Conservation (phyloP, 2,329 filamentous ascomycete species). For the Neopestalotiopsis rosae region DNA sequence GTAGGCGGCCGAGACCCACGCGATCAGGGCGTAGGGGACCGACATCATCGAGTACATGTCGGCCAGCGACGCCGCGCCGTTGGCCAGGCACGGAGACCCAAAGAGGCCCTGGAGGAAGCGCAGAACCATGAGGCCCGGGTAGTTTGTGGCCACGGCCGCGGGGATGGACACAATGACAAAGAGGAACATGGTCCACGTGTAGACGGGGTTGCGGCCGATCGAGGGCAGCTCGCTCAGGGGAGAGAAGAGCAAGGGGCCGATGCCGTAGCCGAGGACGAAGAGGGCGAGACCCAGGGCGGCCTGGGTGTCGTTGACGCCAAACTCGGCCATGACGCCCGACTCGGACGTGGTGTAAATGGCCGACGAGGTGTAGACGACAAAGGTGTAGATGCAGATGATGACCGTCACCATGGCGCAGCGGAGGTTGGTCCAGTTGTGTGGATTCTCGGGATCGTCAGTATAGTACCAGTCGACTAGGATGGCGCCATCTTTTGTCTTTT, state of each 20-base stretch:
- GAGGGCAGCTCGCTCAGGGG: conserved; percentile 70
- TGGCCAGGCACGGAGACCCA: conserved; percentile 69
- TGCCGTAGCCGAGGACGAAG: conserved; percentile 68
- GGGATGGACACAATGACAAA: conserved; percentile 73
- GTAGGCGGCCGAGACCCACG: conserved; percentile 62
- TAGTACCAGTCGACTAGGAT: conserved; percentile 43
- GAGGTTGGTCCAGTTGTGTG: conserved; percentile 57
- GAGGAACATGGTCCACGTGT: conserved; percentile 70
- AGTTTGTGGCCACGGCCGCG: conserved; percentile 66
- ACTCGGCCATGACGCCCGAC: conserved; percentile 55
- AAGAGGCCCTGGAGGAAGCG: conserved; percentile 72
- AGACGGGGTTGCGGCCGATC: conserved; percentile 71
- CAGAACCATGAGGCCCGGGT: conserved; percentile 66
- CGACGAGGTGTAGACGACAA: conserved; percentile 60
- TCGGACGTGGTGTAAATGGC: conserved; percentile 55
- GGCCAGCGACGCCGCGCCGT: conserved; percentile 55
- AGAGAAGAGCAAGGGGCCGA: conserved; percentile 69
- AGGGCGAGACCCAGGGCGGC: conserved; percentile 64
- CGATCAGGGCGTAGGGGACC: conserved; percentile 62
- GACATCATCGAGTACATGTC: conserved; percentile 61
- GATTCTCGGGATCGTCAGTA: conserved; percentile 60
- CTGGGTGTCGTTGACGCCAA: conserved; percentile 55
- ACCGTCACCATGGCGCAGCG: conserved; percentile 48
- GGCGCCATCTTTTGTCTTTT: conserved; percentile 33
- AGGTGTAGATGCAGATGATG: conserved; percentile 62